Evolutionary conservation across 257 asterid genomes (phyloP).

Genomic region (Petunia secreta): DNA sequence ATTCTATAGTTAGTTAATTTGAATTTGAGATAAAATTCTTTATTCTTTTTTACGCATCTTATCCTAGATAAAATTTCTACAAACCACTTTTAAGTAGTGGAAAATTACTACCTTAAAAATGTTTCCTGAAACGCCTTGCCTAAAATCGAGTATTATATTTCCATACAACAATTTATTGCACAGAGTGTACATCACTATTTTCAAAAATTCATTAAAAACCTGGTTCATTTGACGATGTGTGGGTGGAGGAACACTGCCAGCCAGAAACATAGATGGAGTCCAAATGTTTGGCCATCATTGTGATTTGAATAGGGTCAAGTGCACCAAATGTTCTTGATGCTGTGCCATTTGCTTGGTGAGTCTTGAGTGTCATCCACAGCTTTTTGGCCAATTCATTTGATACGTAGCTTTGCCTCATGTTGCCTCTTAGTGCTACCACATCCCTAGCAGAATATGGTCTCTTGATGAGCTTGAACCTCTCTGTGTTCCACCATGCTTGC

Average conservation of each 20-base stretch:
- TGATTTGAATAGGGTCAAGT: slow-evolving; percentile 93
- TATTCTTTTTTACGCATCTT: too few species aligned
- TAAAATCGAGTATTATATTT: too few species aligned
- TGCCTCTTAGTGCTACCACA: slow-evolving; percentile 88
- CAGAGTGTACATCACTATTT: too few species aligned
- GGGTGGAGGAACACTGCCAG: slow-evolving; percentile 99
- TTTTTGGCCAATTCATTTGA: slow-evolving; percentile 88
- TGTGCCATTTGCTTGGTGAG: slow-evolving; percentile 83
- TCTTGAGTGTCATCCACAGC: slow-evolving; percentile 91
- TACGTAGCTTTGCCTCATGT: slow-evolving; percentile 69
- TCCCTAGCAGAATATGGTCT: slow-evolving; percentile 95
- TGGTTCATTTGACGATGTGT: slow-evolving; percentile 88
- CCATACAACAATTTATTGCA: too few species aligned
- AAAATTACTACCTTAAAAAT: too few species aligned
- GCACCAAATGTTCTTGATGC: slow-evolving; percentile 96
- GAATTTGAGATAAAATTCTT: too few species aligned
- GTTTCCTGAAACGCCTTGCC: too few species aligned
- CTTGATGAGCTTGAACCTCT: slow-evolving; percentile 75
- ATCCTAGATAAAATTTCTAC: too few species aligned
- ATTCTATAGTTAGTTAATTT: too few species aligned
- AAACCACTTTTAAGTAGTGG: too few species aligned
- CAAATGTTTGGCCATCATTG: slow-evolving; percentile 95
- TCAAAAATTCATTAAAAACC: slow-evolving; percentile 35
- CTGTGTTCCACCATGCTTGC: slow-evolving; percentile 98
- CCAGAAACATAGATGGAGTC: slow-evolving; percentile 95